A percentile compares a stretch with the other conserved stretches of the same genome.
These are phyloP conservation scores for Onygenales sp. DNA, from an alignment of 2,329 filamentous ascomycete species.

Conservation along the genomic window DNA sequence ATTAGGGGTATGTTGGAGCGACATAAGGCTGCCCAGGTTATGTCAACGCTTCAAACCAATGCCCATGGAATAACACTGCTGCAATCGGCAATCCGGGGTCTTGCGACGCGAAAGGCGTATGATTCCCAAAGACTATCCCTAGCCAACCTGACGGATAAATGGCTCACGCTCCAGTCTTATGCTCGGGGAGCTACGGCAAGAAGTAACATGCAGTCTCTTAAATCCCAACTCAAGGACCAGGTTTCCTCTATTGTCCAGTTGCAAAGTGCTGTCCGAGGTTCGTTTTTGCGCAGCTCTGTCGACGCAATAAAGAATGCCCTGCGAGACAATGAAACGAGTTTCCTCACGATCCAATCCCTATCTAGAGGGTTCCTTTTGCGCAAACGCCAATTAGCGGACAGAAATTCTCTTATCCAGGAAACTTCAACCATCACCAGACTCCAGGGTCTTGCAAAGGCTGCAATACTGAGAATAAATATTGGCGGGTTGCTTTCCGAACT, in stretches of 20 bases:
- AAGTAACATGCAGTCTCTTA: constrained; percentile 18
- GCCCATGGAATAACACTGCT: constrained; percentile 20
- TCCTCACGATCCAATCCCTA: constrained; percentile 44
- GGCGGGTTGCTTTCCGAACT: constrained; percentile 57
- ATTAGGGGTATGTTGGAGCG: constrained; percentile 41
- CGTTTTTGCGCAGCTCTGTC: constrained; percentile 22
- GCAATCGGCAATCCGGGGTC: constrained; percentile 3
- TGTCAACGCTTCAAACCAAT: constrained; percentile 19
- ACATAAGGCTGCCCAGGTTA: constrained; percentile 16
- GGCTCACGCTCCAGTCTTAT: constrained; percentile 37
- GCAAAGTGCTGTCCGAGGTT: constrained; percentile 26
- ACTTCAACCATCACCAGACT: constrained; percentile 23
- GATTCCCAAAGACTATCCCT: constrained; percentile 32
- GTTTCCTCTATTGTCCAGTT: constrained; percentile 18
- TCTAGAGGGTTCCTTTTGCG: constrained; percentile 35
- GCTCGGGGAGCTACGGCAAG: constrained; percentile 31
- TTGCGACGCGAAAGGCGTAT: constrained; percentile 29
- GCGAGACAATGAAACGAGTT: constrained; percentile 30
- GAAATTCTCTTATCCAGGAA: constrained; percentile 22
- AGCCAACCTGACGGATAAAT: constrained; percentile 30
- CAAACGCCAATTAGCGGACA: constrained; percentile 21
- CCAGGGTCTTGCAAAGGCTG: constrained; percentile 33
- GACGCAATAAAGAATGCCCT: constrained; percentile 29
- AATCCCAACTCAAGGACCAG: constrained; percentile 21
- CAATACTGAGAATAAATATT: constrained; percentile 30